Conservation (phyloP, 2,329 filamentous ascomycete species). For the Penicillium sp. region DNA sequence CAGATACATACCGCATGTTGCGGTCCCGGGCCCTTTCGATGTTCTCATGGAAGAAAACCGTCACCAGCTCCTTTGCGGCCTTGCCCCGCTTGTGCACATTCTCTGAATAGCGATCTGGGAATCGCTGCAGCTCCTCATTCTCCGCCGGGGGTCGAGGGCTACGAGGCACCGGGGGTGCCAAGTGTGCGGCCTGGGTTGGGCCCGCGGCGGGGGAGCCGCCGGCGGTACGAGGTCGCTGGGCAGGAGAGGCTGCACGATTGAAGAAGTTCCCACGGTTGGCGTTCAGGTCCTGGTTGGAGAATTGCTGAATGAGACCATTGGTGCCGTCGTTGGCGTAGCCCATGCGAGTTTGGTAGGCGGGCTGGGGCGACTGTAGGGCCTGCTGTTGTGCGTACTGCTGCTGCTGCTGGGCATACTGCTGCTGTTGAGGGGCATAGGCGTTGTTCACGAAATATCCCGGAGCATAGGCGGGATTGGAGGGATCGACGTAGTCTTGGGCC, state of each 20-base stretch:
- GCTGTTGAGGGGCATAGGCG: constrained; percentile 55
- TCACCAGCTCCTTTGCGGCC: constrained; percentile 64
- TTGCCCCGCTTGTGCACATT: constrained; percentile 73
- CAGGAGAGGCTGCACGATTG: constrained; percentile 65
- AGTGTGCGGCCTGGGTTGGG: constrained; percentile 64
- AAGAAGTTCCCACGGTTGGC: constrained; percentile 69
- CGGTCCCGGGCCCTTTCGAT: constrained; percentile 93
- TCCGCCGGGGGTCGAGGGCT: constrained; percentile 56
- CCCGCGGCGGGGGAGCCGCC: constrained; percentile 56
- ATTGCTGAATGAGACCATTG: constrained; percentile 89
- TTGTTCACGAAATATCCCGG: constrained; percentile 63
- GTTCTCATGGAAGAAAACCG: constrained; percentile 94
- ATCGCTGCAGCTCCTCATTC: constrained; percentile 70
- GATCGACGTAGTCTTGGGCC: constrained; percentile 61
- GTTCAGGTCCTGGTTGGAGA: constrained; percentile 92
- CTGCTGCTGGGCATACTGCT: constrained; percentile 35
- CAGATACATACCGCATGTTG: constrained; percentile 73
- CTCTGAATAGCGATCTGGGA: constrained; percentile 83
- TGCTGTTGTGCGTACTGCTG: constrained; percentile 53
- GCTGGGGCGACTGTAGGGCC: constrained; percentile 54
- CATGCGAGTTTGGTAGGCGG: constrained; percentile 52
- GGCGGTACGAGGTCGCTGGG: constrained; percentile 78
- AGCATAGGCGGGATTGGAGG: constrained; percentile 42
- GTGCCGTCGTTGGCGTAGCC: constrained; percentile 74
- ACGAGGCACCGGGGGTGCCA: constrained; percentile 65